Percentiles rank a stretch among this genome's conserved stretches.
Evolutionary conservation across 805 yeast genomes (phyloP).

Genomic region (Metschnikowia aberdeeniae): DNA sequence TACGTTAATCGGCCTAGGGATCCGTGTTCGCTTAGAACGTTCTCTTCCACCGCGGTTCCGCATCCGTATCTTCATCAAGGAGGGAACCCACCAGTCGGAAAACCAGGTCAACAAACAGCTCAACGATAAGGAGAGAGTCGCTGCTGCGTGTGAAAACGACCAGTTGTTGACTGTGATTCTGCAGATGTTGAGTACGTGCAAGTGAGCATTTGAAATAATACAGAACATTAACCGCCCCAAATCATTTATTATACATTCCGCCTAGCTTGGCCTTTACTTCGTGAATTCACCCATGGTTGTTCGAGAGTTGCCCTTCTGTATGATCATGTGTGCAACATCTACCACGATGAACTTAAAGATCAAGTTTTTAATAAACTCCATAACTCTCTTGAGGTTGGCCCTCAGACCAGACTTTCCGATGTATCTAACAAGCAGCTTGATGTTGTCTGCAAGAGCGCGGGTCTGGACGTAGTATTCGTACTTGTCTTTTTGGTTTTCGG

Average conservation of each 20-base stretch:
- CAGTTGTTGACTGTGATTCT: conserved; percentile 87
- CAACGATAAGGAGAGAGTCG: conserved; percentile 95
- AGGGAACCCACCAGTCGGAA: conserved; percentile 95
- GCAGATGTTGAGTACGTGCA: conserved; percentile 85
- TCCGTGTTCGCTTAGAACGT: conserved; percentile 85
- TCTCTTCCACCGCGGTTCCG: conserved; percentile 83
- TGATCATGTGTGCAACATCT: conserved; percentile 34
- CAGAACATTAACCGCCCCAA: background rate
- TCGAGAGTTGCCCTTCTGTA: conserved; percentile 12
- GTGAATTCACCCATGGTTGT: background rate
- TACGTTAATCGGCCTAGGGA: conserved; percentile 91
- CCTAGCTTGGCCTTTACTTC: no score
- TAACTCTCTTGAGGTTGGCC: conserved; percentile 22
- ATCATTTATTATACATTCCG: background rate
- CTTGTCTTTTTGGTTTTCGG: conserved; percentile 31
- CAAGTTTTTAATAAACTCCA: conserved; percentile 34
- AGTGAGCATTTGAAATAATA: conserved; percentile 14
- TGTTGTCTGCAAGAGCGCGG: conserved; percentile 15
- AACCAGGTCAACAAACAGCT: conserved; percentile 93
- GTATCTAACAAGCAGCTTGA: conserved; percentile 8
- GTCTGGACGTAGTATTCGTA: conserved; percentile 34
- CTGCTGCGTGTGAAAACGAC: conserved; percentile 97
- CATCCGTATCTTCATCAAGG: conserved; percentile 72
- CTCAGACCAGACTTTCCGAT: conserved; percentile 13
- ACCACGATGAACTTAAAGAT: conserved; percentile 35